Evolutionary conservation across 768 basidiomycete species (phyloP), one percentile per base, ranked within the genome.

Genomic region (Suillus discolor): DNA sequence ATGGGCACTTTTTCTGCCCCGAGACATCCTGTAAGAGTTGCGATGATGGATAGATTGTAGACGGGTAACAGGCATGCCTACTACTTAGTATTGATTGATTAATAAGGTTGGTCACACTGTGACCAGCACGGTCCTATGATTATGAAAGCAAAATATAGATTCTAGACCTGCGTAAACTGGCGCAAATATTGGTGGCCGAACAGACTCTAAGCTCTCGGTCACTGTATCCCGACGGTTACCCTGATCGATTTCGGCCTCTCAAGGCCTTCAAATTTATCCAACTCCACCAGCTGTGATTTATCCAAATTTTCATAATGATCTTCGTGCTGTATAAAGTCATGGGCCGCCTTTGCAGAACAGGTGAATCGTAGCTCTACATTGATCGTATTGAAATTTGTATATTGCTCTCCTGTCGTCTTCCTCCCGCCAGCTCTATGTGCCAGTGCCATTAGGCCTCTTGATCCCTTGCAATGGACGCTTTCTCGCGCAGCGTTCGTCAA

Each of bases 401-500:
- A 13, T 25, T 18, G 62, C 18, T 38, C 9, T 62, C 23, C 11
- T 25, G 18, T 49, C 28, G 4, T 60, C 62, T 54, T 47, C 49
- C 23, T 47, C 41, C n/a, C n/a, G 18, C 16, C 62, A 23, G 25
- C 16, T 54, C 4, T 11, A 62, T 54, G n/a, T 31, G 5, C 31
- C 31, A 31, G 36, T n/a, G n/a, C n/a, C n/a, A n/a, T 62, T 5
- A 62, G 49, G 31, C 16, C 6, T 66, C 61, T 1, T 41, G 57
- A 4, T 49, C 69, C 16, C 42, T 74, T 18, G 71, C 69, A 11
- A 66, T 66, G 20, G 61, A 75, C 34, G 74, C 72, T n/a, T 44
- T 71, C 5, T 59, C 71, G 3, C 71, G 72, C 70, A 55, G 78
- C 72, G 1, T 54, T 79, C 28, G 76, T 74, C 44, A 44, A 65